Percentiles rank a stretch among this genome's conserved stretches.
Evolutionary conservation across 2,329 filamentous ascomycete species (phyloP).

Genomic region (Phialemoniopsis sp.): DNA sequence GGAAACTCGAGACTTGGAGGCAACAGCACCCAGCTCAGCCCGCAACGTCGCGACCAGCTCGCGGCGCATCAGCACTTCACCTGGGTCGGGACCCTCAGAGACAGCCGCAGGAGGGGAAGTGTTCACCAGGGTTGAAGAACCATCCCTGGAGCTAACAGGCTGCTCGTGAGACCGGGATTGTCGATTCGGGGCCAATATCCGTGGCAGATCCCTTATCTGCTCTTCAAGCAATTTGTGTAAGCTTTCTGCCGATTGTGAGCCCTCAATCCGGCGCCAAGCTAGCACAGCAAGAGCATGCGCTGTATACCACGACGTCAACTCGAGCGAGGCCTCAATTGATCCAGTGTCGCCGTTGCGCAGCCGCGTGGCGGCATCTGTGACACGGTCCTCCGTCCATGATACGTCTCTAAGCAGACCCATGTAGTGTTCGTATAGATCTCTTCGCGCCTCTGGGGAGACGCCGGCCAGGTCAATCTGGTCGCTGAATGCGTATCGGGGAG

Average conservation of each 20-base stretch:
- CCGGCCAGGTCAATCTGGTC: conserved; percentile 7
- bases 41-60: conserved; percentile 25
- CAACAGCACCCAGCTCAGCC: conserved; percentile 20
- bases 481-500: conserved; percentile 11
- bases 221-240: too few relatives aligned
- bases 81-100: too few relatives aligned
- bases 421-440: conserved; percentile 5
- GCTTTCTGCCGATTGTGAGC: too few relatives aligned
- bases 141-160: not conserved
- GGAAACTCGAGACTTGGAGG: conserved; percentile 10
- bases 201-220: too few relatives aligned
- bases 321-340: not conserved
- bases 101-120: too few relatives aligned
- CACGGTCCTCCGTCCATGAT: conserved; percentile 1
- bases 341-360: conserved; percentile 3
- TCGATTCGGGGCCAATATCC: not conserved
- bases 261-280: not conserved
- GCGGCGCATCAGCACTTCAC: conserved; percentile 17
- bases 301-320: too few relatives aligned
- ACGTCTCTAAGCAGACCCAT: too few relatives aligned
- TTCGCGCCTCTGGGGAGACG: conserved; percentile 11
- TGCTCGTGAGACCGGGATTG: conserved; percentile 5
- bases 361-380: conserved; percentile 1
- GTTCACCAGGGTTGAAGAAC: too few relatives aligned
- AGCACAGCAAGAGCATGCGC: not conserved